Conservation (phyloP, 2,329 filamentous ascomycete species). For the Cryphonectria naterciae region DNA sequence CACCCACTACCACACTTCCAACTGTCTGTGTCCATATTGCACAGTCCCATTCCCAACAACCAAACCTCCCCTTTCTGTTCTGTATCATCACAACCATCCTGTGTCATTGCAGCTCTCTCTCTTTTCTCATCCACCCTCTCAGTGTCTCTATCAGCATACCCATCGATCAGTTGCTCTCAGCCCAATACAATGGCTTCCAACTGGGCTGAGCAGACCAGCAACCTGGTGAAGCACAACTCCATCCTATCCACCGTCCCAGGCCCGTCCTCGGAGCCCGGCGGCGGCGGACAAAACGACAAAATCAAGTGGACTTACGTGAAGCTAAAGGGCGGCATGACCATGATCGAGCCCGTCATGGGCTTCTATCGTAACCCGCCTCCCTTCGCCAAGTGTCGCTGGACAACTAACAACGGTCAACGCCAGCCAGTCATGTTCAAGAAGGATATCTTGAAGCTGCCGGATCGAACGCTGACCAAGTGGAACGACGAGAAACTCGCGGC, state of each 20-base stretch:
- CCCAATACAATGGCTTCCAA: constrained; percentile 15
- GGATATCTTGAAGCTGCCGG: constrained; percentile 5
- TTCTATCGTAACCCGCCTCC: constrained; percentile 29
- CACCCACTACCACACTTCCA: background rate
- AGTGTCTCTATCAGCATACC: background rate
- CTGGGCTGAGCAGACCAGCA: constrained; percentile 34
- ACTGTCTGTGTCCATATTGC: background rate
- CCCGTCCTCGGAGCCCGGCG: constrained; percentile 4
- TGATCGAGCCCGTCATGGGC: constrained; percentile 28
- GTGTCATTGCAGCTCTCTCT: constrained; percentile 14
- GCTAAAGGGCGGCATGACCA: constrained; percentile 4
- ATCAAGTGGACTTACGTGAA: constrained; percentile 23
- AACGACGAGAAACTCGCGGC: constrained; percentile 11
- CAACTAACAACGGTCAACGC: constrained; percentile 26
- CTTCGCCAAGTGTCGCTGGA: constrained; percentile 27
- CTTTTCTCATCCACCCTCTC: constrained; percentile 15
- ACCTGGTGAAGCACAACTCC: constrained; percentile 32
- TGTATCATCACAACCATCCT: constrained; percentile 15
- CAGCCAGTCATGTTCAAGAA: constrained; percentile 4
- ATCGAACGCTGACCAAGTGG: constrained; percentile 17
- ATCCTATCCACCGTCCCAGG: background rate
- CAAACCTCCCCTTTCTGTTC: background rate
- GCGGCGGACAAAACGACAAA: constrained; percentile 1
- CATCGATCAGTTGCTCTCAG: background rate
- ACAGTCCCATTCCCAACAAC: background rate